These are phyloP conservation scores for Endothia cerciana DNA, from an alignment of 2,329 filamentous ascomycete species.

Conservation along the genomic window DNA sequence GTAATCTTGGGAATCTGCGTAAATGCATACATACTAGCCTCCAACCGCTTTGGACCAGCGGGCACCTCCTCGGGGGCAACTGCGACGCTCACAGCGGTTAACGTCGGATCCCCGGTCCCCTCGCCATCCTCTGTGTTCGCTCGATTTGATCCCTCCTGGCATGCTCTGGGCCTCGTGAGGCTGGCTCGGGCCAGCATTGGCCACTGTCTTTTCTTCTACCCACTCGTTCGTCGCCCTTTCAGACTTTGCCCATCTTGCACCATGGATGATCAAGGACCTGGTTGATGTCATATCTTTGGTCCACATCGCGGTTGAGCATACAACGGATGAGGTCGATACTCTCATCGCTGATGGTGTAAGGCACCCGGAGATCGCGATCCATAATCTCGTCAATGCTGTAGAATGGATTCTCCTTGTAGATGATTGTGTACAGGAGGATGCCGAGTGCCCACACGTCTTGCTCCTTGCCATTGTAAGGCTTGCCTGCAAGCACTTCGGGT, in stretches of 20 bases:
- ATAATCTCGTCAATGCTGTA: conserved; percentile 99
- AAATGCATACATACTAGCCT: background rate
- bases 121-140: background rate
- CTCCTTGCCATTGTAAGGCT: conserved; percentile 90
- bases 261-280: conserved; percentile 90
- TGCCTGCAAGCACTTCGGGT: conserved; percentile 93
- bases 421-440: conserved; percentile 95
- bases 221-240: background rate
- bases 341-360: conserved; percentile 85
- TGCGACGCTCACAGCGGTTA: background rate
- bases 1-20: conserved; percentile 3
- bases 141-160: background rate
- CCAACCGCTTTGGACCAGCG: background rate
- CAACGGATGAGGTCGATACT: conserved; percentile 88
- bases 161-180: background rate
- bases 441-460: conserved; percentile 98
- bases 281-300: conserved; percentile 80
- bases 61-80: background rate
- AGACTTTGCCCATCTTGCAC: conserved; percentile 47
- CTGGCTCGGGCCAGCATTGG: background rate
- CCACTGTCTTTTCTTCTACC: background rate
- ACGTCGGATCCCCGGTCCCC: background rate
- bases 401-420: conserved; percentile 99
- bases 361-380: conserved; percentile 91
- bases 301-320: conserved; percentile 92